A percentile compares a stretch with the other conserved stretches of the same genome.
These are phyloP conservation scores for Kernera saxatilis DNA, from an alignment of 345 rosid species.

Conservation along the genomic window DNA sequence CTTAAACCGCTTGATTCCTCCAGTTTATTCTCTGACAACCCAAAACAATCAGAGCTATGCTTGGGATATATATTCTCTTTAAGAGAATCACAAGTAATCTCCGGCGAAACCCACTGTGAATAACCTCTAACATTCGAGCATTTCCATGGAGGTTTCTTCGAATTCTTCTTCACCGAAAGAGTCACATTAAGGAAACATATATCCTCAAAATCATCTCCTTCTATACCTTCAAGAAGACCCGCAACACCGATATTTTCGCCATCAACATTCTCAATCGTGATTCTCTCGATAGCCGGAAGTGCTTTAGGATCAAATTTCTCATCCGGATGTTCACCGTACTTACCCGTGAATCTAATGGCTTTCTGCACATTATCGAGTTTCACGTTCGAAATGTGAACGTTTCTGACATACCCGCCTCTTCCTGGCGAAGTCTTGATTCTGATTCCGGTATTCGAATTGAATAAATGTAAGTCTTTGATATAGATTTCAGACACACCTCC, in stretches of 20 bases:
- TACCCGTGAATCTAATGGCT: conserved; percentile 66
- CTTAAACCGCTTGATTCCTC: conserved; percentile 38
- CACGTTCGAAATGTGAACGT: conserved; percentile 60
- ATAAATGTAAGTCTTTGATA: conserved; percentile 54
- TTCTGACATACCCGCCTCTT: conserved; percentile 88
- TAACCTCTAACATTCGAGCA: conserved; percentile 75
- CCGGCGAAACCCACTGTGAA: conserved; percentile 69
- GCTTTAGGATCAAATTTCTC: conserved; percentile 62
- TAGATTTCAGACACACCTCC: conserved; percentile 88
- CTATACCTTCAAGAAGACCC: conserved; percentile 80
- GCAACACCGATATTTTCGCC: conserved; percentile 64
- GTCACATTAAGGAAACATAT: conserved; percentile 72
- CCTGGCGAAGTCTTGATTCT: conserved; percentile 87
- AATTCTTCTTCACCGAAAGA: conserved; percentile 34
- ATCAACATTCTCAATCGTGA: conserved; percentile 63
- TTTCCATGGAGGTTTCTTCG: conserved; percentile 55
- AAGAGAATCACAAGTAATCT: conserved; percentile 54
- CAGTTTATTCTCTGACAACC: conserved; percentile 34
- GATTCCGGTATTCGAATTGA: conserved; percentile 58
- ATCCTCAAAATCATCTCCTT: conserved; percentile 59
- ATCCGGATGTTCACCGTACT: conserved; percentile 89
- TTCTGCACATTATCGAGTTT: conserved; percentile 50
- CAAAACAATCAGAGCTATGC: conserved; percentile 62
- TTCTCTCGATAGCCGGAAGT: conserved; percentile 58
- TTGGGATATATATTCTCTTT: conserved; percentile 54